phyloP scores from a whole-genome alignment of 441 rosid species.

The Populus tomentosa region DNA sequence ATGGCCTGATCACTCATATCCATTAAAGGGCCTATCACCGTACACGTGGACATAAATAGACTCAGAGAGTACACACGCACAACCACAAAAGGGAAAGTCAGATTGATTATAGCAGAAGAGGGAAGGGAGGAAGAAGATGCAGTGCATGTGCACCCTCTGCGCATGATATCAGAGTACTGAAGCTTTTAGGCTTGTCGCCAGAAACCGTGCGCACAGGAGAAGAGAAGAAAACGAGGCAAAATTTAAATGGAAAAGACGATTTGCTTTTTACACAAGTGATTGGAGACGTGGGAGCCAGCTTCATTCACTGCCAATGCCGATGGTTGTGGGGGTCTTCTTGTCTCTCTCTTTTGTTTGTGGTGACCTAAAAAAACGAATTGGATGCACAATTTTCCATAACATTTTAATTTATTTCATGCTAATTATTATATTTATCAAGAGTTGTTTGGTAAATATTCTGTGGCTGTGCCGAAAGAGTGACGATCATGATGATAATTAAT shows the following conservation, averaged over 20 bases:
- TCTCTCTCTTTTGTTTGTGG: no score
- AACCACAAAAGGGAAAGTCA: slow-evolving; percentile 25
- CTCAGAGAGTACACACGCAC: slow-evolving; percentile 26
- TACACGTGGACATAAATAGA: slow-evolving; percentile 34
- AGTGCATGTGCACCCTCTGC: slow-evolving; percentile 16
- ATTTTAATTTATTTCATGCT: no score
- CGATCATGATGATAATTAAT: no score
- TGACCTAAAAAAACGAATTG: no score
- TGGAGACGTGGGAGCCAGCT: not conserved
- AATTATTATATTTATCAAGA: no score
- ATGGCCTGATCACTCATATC: no score
- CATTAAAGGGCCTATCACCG: slow-evolving; percentile 25
- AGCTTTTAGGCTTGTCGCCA: slow-evolving; percentile 24
- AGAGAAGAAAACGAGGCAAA: not conserved
- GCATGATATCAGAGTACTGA: slow-evolving; percentile 1
- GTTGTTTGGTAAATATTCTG: no score
- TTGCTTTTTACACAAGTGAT: slow-evolving; percentile 12
- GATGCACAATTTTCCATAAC: no score
- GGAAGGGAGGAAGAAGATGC: not conserved
- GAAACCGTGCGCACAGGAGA: not conserved
- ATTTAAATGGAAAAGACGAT: slow-evolving; percentile 9
- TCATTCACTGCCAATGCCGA: no score
- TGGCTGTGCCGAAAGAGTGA: no score
- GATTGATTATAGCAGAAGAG: not conserved
- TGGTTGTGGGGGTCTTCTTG: no score